Evolutionary conservation across 2,329 filamentous ascomycete genomes (phyloP).

Genomic region (Alternaria arbusti): DNA sequence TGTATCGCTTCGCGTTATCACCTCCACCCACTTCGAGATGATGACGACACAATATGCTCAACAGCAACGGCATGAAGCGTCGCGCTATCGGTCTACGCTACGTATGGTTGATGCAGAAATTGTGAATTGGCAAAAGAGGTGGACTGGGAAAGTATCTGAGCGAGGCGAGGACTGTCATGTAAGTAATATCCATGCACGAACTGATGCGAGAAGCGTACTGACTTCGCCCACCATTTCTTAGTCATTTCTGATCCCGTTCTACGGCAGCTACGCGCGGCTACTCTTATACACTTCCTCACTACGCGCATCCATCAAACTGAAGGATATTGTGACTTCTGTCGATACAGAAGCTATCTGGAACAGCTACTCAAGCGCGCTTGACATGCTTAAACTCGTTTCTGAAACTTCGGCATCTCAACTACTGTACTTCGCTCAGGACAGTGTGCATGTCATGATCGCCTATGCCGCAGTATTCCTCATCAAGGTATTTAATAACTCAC

Average conservation of each 20-base stretch:
- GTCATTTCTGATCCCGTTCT: conserved; percentile 13
- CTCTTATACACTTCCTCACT: conserved; percentile 12
- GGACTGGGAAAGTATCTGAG: background rate
- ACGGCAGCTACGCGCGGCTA: conserved; percentile 11
- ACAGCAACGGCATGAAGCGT: background rate
- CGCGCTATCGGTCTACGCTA: background rate
- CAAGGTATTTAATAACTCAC: conserved; percentile 3
- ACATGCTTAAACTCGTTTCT: conserved; percentile 11
- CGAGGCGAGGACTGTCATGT: conserved; percentile 6
- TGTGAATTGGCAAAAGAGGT: background rate
- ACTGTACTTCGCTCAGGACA: conserved; percentile 17
- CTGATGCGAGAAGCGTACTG: background rate
- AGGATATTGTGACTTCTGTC: conserved; percentile 5
- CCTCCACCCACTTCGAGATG: background rate
- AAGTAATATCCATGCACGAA: background rate
- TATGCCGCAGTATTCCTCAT: conserved; percentile 18
- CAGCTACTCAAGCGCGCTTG: conserved; percentile 9
- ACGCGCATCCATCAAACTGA: conserved; percentile 5
- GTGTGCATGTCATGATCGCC: conserved; percentile 16
- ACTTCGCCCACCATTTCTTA: background rate
- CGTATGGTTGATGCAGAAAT: background rate
- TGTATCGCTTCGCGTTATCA: background rate
- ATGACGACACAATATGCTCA: background rate
- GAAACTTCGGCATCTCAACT: background rate
- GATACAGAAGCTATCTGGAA: conserved; percentile 17